Conservation (phyloP, 768 basidiomycete genomes). For the Hemileccinum rubropunctum region DNA sequence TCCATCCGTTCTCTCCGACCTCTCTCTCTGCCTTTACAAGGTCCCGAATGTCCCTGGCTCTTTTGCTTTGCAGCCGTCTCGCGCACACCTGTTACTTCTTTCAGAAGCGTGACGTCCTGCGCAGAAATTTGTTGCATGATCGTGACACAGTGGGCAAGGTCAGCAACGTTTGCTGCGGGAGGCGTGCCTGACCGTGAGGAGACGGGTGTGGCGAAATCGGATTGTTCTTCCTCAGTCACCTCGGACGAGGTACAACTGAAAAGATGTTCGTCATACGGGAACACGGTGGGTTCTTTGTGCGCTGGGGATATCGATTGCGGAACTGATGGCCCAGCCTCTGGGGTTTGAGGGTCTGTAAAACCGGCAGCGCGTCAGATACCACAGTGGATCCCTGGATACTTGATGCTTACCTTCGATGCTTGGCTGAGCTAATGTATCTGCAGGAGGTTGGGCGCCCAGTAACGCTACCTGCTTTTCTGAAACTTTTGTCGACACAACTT, state of each 20-base stretch:
- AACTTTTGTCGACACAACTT: background rate
- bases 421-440: background rate
- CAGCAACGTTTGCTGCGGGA: constrained; percentile 8
- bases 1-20: constrained; percentile 29
- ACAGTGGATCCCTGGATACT: background rate
- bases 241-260: constrained; percentile 26
- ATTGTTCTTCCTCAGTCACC: constrained; percentile 18
- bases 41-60: constrained; percentile 22
- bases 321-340: constrained; percentile 1
- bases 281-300: background rate
- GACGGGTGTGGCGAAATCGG: constrained; percentile 18
- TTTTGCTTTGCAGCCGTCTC: constrained; percentile 16
- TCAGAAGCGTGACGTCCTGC: constrained; percentile 17
- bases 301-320: background rate
- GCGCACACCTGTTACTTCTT: constrained; percentile 4
- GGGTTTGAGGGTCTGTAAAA: constrained; percentile 1
- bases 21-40: constrained; percentile 21
- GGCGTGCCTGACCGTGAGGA: constrained; percentile 25
- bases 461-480: background rate
- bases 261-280: constrained; percentile 3
- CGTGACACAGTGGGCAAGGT: constrained; percentile 22
- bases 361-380: background rate
- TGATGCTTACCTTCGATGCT: constrained; percentile 1
- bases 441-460: background rate
- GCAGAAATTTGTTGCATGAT: constrained; percentile 27